A percentile compares a stretch with the other conserved stretches of the same genome.
These are phyloP conservation scores for Trametes coccinea DNA, from an alignment of 768 basidiomycete genomes.

Conservation along the genomic window DNA sequence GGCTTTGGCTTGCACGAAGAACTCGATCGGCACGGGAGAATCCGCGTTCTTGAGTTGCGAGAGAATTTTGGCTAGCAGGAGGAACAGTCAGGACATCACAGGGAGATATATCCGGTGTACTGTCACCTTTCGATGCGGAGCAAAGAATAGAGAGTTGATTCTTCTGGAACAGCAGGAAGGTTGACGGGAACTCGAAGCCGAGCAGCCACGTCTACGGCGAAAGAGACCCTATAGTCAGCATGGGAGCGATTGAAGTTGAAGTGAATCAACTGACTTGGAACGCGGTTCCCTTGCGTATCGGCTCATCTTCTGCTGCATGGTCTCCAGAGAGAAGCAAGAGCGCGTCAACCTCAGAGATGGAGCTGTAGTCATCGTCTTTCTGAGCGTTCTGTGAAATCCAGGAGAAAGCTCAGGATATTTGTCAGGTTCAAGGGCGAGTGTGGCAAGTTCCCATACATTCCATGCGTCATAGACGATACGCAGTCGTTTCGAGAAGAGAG, in stretches of 20 bases:
- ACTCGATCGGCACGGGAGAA: constrained; percentile 65
- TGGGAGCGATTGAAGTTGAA: neutral
- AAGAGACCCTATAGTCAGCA: constrained; percentile 17
- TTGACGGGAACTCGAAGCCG: constrained; percentile 97
- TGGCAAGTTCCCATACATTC: constrained; percentile 31
- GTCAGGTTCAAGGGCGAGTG: constrained; percentile 1
- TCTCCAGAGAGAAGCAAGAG: constrained; percentile 76
- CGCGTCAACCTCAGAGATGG: constrained; percentile 68
- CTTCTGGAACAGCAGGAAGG: constrained; percentile 81
- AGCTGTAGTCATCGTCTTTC: constrained; percentile 69
- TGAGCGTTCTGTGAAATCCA: constrained; percentile 51
- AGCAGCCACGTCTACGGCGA: constrained; percentile 84
- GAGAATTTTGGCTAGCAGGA: constrained; percentile 74
- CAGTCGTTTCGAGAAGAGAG: constrained; percentile 33
- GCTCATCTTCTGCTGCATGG: constrained; percentile 81
- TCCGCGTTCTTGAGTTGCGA: constrained; percentile 67
- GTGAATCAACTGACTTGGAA: constrained; percentile 66
- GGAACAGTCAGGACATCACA: neutral
- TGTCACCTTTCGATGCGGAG: constrained; percentile 83
- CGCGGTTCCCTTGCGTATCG: constrained; percentile 88
- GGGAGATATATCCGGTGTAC: constrained; percentile 1
- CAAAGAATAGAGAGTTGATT: constrained; percentile 78
- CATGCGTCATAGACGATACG: constrained; percentile 33
- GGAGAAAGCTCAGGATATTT: neutral
- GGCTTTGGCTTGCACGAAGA: constrained; percentile 74